Evolutionary conservation across 441 rosid species (phyloP), one percentile per base, ranked within the genome.

Genomic region (Populus hybrid): DNA sequence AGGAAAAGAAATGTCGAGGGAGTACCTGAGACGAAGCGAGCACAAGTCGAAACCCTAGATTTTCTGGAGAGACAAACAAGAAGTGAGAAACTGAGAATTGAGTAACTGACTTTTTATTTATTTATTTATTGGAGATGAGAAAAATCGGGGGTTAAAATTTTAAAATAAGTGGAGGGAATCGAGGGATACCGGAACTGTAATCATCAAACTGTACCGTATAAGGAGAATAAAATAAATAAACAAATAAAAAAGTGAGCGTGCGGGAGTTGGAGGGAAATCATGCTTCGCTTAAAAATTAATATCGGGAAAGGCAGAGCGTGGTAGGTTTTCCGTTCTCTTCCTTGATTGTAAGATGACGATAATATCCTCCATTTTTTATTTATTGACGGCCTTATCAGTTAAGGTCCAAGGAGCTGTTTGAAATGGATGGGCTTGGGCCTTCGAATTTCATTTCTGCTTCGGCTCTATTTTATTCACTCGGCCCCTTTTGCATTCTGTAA

Each of bases 231-330:
- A 20, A 10, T 11, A 26, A 28, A 28, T 14, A 14, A 67, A 67
- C 6, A 4, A 14, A 32, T 46, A 30, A 68, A 68, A 34, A 38
- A 7, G 61, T 20, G 35, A 11, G 73, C 61, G 66, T 24, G 75
- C 72, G 77, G 69, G 76, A 80, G 74, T 77, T 84, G 83, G 87
- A 84, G 87, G 87, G 84, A 79, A 28, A 34, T 23, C 24, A 68
- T 71, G 26, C 7, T 3, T 21, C 26, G 11, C 71, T 64, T 63
- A 26, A 76, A 78, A 40, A 50, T 59, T 4, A 18, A 18, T 6
- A 18, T 26, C 2, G 32, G 40, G 42, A 38, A 74, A 35, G 34
- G 36, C 67, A 26, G 40, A 8, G 16, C 14, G 46, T 78, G 46
- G 75, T 74, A 21, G 50, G 75, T 71, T 79, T 67, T 32, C 74